Percentiles rank a stretch among this genome's conserved stretches.
Evolutionary conservation across 257 asterid species (phyloP).

Genomic region (Euphrasia confusa): DNA sequence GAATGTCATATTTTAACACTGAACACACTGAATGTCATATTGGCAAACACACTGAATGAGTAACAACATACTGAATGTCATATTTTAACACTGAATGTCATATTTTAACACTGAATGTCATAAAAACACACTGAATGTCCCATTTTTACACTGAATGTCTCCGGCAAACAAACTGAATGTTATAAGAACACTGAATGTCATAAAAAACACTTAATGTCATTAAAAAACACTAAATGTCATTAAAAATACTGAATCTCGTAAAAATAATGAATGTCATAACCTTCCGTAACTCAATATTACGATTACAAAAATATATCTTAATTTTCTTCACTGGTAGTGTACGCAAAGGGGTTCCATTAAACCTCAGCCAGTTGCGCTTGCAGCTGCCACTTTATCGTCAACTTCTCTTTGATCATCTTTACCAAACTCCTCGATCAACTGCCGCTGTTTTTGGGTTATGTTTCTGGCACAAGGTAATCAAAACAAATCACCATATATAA

Average conservation of each 20-base stretch:
- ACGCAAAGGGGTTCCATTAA: not conserved
- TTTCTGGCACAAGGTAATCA: slow-evolving; percentile 33
- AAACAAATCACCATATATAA: slow-evolving; percentile 2
- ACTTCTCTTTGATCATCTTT: slow-evolving; percentile 63
- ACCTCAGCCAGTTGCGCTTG: slow-evolving; percentile 48
- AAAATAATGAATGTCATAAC: not conserved
- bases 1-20: too few relatives aligned
- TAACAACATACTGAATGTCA: too few relatives aligned
- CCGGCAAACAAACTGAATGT: too few relatives aligned
- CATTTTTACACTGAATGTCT: too few relatives aligned
- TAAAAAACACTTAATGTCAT: too few relatives aligned
- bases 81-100: too few relatives aligned
- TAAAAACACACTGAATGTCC: too few relatives aligned
- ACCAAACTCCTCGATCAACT: slow-evolving; percentile 65
- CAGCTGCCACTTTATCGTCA: slow-evolving; percentile 39
- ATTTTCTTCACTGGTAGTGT: not conserved
- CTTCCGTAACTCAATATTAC: not conserved
- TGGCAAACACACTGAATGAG: too few relatives aligned
- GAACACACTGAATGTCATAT: too few relatives aligned
- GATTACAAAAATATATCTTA: not conserved
- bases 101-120: too few relatives aligned
- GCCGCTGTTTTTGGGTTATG: slow-evolving; percentile 64
- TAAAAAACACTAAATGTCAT: not conserved
- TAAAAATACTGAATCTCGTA: not conserved
- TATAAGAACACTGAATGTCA: too few relatives aligned